Conservation (phyloP, 1,284 basidiomycete species). For the Ceratobasidium theobromae region DNA sequence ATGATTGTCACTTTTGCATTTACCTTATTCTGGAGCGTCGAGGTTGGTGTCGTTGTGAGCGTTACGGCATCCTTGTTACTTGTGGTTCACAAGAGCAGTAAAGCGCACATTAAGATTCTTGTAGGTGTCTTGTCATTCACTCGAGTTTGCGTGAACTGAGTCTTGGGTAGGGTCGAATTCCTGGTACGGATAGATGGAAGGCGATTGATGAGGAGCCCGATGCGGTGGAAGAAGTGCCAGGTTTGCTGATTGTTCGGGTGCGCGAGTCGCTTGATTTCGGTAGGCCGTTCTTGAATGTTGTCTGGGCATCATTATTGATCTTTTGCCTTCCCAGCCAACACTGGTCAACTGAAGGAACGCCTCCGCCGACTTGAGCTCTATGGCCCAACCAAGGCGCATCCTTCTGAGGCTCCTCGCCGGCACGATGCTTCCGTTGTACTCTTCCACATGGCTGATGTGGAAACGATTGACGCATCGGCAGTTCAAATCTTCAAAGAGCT, state of each 20-base stretch:
- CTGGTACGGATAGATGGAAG: slow-evolving; percentile 80
- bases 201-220: slow-evolving; percentile 77
- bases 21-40: slow-evolving; percentile 77
- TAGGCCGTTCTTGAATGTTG: slow-evolving; percentile 45
- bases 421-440: slow-evolving; percentile 76
- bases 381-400: slow-evolving; percentile 73
- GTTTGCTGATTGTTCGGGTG: slow-evolving; percentile 78
- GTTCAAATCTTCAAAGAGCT: slow-evolving; percentile 84
- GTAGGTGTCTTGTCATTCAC: slow-evolving; percentile 42
- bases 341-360: slow-evolving; percentile 78
- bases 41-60: slow-evolving; percentile 82
- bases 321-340: too few relatives aligned
- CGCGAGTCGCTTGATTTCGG: slow-evolving; percentile 82
- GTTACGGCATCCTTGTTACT: slow-evolving; percentile 83
- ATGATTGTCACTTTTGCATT: slow-evolving; percentile 83
- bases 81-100: slow-evolving; percentile 84
- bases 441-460: slow-evolving; percentile 87
- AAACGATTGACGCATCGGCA: slow-evolving; percentile 82
- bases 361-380: slow-evolving; percentile 80
- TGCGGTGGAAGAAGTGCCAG: slow-evolving; percentile 71
- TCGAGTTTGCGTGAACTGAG: background rate
- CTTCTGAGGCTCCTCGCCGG: slow-evolving; percentile 79
- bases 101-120: slow-evolving; percentile 69
- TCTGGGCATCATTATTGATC: too few relatives aligned
- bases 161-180: slow-evolving; percentile 63